phyloP scores from a whole-genome alignment of 257 asterid species.

The Orobanche coerulescens region DNA sequence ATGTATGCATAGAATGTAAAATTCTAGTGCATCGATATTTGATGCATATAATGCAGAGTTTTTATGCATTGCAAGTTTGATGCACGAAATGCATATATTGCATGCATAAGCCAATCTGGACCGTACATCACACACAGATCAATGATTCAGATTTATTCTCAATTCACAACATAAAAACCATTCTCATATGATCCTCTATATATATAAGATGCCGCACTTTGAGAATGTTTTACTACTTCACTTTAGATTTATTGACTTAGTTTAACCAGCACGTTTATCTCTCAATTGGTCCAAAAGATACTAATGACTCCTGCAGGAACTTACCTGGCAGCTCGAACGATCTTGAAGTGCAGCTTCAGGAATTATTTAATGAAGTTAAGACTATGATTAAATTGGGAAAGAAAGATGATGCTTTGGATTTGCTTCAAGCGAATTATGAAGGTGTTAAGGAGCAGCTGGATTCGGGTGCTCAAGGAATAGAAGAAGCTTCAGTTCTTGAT shows the following conservation, averaged over 20 bases:
- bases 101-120: no score
- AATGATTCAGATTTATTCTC: no score
- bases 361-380: slow-evolving; percentile 62
- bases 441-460: slow-evolving; percentile 63
- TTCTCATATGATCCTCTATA: no score
- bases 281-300: slow-evolving; percentile 22
- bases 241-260: not conserved
- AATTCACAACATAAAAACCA: no score
- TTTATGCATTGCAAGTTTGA: no score
- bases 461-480: slow-evolving; percentile 55
- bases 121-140: no score
- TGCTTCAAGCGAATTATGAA: slow-evolving; percentile 78
- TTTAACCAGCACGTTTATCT: slow-evolving; percentile 10
- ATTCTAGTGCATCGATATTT: no score
- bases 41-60: no score
- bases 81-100: no score
- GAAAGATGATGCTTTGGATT: slow-evolving; percentile 55
- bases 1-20: no score
- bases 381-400: slow-evolving; percentile 54
- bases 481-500: slow-evolving; percentile 88
- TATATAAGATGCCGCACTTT: not conserved
- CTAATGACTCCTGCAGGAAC: slow-evolving; percentile 25
- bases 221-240: not conserved
- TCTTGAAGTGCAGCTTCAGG: slow-evolving; percentile 62
- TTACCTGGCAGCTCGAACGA: slow-evolving; percentile 29